These are phyloP conservation scores for Plasmodium berghei DNA, from an alignment of 169 alveolate species.

Conservation along the genomic window DNA sequence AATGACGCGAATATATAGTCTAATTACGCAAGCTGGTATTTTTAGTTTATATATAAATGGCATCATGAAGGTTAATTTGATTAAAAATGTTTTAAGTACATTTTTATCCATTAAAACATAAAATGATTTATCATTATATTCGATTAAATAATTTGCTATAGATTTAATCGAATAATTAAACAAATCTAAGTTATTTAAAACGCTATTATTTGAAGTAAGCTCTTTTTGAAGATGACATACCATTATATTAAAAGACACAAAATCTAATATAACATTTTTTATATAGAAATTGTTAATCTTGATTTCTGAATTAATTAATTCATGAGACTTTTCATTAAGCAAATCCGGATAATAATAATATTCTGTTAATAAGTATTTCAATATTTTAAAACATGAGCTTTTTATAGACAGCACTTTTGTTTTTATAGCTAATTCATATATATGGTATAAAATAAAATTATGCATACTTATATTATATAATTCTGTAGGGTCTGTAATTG, in stretches of 20 bases:
- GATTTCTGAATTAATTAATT: constrained; percentile 67
- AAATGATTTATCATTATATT: constrained; percentile 46
- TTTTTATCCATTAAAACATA: constrained; percentile 57
- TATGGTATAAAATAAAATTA: constrained; percentile 65
- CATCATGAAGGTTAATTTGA: constrained; percentile 69
- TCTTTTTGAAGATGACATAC: constrained; percentile 66
- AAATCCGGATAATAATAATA: constrained; percentile 69
- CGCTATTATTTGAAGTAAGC: constrained; percentile 39
- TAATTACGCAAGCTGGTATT: constrained; percentile 70
- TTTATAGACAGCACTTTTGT: constrained; percentile 50
- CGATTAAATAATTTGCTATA: constrained; percentile 69
- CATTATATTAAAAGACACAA: constrained; percentile 72
- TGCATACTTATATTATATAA: constrained; percentile 60
- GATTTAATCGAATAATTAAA: constrained; percentile 66
- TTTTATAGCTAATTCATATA: constrained; percentile 57
- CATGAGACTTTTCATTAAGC: constrained; percentile 65
- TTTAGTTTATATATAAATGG: constrained; percentile 66
- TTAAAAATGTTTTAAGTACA: constrained; percentile 40
- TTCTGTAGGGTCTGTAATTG: constrained; percentile 44
- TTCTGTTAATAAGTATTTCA: constrained; percentile 62
- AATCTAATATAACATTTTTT: constrained; percentile 69
- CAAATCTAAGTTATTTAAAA: constrained; percentile 48
- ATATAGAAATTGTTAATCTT: constrained; percentile 39
- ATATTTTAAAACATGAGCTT: constrained; percentile 65
- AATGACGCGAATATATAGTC: constrained; percentile 57